These are phyloP conservation scores for Wolfiporia cocos DNA, from an alignment of 1,284 basidiomycete genomes.

Conservation along the genomic window DNA sequence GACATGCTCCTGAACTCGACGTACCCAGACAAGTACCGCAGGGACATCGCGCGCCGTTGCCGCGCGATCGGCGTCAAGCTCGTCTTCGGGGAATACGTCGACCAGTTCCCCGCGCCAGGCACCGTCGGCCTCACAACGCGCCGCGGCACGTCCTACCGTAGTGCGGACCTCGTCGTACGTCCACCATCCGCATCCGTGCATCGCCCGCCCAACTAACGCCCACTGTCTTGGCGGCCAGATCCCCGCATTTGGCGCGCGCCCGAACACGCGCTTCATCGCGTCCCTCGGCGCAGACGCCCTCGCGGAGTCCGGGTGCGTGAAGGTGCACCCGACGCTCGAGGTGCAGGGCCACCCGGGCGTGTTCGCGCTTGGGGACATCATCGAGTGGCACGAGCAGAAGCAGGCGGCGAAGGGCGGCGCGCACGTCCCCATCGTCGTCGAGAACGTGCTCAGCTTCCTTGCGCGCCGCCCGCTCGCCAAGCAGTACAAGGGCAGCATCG, in stretches of 20 bases:
- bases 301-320: slow-evolving; percentile 35
- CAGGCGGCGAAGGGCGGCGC: slow-evolving; percentile 40
- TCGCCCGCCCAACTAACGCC: too few relatives aligned
- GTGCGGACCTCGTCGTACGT: slow-evolving; percentile 55
- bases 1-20: slow-evolving; percentile 45
- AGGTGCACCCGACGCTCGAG: slow-evolving; percentile 47
- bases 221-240: too few relatives aligned
- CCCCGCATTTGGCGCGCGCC: slow-evolving; percentile 39
- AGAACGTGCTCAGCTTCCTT: slow-evolving; percentile 44
- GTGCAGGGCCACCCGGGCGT: slow-evolving; percentile 39
- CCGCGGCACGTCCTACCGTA: slow-evolving; percentile 40
- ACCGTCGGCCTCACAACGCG: slow-evolving; percentile 39
- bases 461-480: slow-evolving; percentile 28
- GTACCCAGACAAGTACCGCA: slow-evolving; percentile 54
- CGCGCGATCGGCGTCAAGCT: slow-evolving; percentile 41
- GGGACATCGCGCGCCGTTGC: slow-evolving; percentile 37
- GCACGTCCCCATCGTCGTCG: slow-evolving; percentile 37
- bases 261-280: slow-evolving; percentile 45
- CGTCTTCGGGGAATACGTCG: slow-evolving; percentile 49
- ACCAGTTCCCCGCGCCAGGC: slow-evolving; percentile 30
- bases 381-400: slow-evolving; percentile 56
- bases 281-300: slow-evolving; percentile 38
- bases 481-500: slow-evolving; percentile 43
- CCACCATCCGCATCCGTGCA: slow-evolving; percentile 17
- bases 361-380: slow-evolving; percentile 55